Evolutionary conservation across 495 filamentous ascomycete species (phyloP).

Genomic region (Talaromyces wortmannii): DNA sequence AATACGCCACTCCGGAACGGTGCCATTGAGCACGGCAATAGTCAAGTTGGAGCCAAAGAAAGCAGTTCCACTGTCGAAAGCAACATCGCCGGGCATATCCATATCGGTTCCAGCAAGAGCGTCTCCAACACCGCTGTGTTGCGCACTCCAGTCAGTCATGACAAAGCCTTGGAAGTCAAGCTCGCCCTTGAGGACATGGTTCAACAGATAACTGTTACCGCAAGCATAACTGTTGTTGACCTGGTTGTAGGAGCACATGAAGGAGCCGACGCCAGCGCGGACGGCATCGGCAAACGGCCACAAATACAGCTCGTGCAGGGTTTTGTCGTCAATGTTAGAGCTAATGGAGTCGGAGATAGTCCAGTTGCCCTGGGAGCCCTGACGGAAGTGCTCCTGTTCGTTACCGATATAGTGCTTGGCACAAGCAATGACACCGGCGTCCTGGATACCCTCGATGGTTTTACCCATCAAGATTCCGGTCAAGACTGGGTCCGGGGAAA

Average conservation of each 20-base stretch:
- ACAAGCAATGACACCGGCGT: constrained; percentile 72
- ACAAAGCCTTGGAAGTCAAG: constrained; percentile 93
- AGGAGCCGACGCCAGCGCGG: constrained; percentile 67
- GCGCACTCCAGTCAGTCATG: constrained; percentile 86
- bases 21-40: constrained; percentile 80
- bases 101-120: constrained; percentile 88
- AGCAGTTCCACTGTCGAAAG: constrained; percentile 62
- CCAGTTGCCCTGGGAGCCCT: constrained; percentile 59
- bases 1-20: constrained; percentile 81
- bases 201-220: constrained; percentile 66
- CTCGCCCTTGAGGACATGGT: constrained; percentile 83
- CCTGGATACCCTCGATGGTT: constrained; percentile 75
- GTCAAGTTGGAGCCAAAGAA: constrained; percentile 89
- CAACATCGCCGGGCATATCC: constrained; percentile 88
- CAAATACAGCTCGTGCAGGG: constrained; percentile 91
- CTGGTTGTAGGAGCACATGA: constrained; percentile 96
- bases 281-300: constrained; percentile 83
- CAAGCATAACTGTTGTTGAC: constrained; percentile 67
- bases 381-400: constrained; percentile 78
- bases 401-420: constrained; percentile 79
- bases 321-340: constrained; percentile 86
- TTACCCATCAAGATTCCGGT: constrained; percentile 67
- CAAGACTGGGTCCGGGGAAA: constrained; percentile 67
- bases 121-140: constrained; percentile 72
- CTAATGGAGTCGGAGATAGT: constrained; percentile 50